phyloP scores from a whole-genome alignment of 164 flowering plant genomes.

The Piper longum region DNA sequence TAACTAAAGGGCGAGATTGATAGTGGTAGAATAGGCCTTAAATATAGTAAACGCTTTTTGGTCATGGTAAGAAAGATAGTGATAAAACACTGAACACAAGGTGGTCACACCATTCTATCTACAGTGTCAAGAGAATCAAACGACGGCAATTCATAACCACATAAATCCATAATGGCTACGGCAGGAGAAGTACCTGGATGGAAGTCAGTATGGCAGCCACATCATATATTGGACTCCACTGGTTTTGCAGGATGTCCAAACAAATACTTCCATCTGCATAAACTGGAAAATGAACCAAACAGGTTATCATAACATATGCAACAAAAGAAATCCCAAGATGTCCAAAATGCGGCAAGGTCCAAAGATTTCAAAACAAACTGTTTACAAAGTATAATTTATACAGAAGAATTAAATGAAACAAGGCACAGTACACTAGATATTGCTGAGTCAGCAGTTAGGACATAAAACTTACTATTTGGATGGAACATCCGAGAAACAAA shows the following conservation, averaged over 20 bases:
- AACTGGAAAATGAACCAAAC: conserved; percentile 10
- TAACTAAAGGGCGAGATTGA: too few species aligned
- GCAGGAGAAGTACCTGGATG: conserved; percentile 24
- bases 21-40: too few species aligned
- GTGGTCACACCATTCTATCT: too few species aligned
- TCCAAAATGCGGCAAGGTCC: neutral
- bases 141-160: too few species aligned
- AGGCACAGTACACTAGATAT: too few species aligned
- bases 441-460: neutral
- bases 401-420: too few species aligned
- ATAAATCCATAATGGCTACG: too few species aligned
- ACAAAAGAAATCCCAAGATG: neutral
- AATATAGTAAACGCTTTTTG: too few species aligned
- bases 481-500: conserved; percentile 53
- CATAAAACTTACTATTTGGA: conserved; percentile 36
- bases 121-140: too few species aligned
- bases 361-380: neutral
- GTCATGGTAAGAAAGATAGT: too few species aligned
- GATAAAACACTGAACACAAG: too few species aligned
- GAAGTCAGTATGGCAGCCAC: conserved; percentile 27
- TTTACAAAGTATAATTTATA: too few species aligned
- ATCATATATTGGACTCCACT: conserved; percentile 31
- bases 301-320: conserved; percentile 2
- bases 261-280: conserved; percentile 34
- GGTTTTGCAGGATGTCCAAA: conserved; percentile 28